Base-by-base conservation (phyloP, 371 early-diverging fungal species). In the Actinomortierella wolfii region DNA sequence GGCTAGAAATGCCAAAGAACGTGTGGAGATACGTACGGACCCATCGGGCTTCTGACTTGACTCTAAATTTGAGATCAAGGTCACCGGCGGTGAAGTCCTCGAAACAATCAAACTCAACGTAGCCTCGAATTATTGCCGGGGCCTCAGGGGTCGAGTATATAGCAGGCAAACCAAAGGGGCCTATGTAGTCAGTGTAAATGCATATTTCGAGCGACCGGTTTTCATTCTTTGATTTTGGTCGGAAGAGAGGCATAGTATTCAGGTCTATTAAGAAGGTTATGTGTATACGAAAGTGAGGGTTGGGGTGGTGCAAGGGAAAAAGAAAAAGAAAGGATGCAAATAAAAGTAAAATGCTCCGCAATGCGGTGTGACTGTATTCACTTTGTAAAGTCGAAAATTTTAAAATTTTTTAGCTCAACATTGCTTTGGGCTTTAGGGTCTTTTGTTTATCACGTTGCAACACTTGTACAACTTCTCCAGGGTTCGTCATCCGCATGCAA, bases 161-260 rank as follows among this genome's bases (percentile, higher is more conserved):
- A 7, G 71, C 66, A 26, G 66, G 66, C 2, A 71, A 56, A n/a
- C 61, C 58, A 13, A 61, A 60, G 42, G 71, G 62, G 7, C 71
- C 71, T n/a, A 58, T 57, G 47, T 48, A 58, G 2, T 57, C 62
- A 1, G 71, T 61, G 18, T 49, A 26, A 18, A 71, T 61, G 59
- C 48, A 41, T 3, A 71, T 26, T 21, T 21, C 46, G 34, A 71
- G 55, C 1, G 56, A 8, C 2, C 24, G 47, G 47, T 47, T 2
- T 8, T 47, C 44, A 18, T 51, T 52, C 51, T 54, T 49, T 7
- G 59, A 21, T 26, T 25, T 68, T 11, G 34, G 44, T n/a, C 63
- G 34, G 64, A 69, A 58, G 47, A 11, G 24, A 1, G 26, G 51
- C 14, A 34, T 15, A 1, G 24, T 11, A 15, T 48, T 25, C 24